A percentile compares a stretch with the other conserved stretches of the same genome.
These are phyloP conservation scores for Xylaria arbuscula DNA, from an alignment of 2,329 filamentous ascomycete genomes.

Conservation along the genomic window DNA sequence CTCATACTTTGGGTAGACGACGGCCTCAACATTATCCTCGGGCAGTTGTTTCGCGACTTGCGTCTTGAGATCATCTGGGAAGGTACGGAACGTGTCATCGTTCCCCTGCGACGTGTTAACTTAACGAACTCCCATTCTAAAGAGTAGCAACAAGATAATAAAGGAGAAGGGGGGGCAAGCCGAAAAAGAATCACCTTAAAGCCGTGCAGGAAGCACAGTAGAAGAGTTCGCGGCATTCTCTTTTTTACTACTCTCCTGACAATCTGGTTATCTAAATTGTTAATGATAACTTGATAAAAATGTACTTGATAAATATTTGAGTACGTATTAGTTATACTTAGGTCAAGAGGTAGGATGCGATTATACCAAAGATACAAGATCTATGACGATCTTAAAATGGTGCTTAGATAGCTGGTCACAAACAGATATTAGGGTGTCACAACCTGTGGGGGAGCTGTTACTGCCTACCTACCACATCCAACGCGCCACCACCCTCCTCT, in stretches of 20 bases:
- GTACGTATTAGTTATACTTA: constrained; percentile 18
- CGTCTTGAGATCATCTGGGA: constrained; percentile 71
- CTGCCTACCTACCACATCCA: constrained; percentile 22
- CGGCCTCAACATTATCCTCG: constrained; percentile 68
- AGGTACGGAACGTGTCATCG: constrained; percentile 75
- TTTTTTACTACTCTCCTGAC: neutral
- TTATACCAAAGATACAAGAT: neutral
- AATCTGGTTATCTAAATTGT: neutral
- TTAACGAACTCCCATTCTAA: neutral
- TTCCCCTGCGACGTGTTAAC: constrained; percentile 61
- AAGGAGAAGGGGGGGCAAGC: too few relatives aligned
- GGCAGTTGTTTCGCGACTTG: constrained; percentile 68
- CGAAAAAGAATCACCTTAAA: too few relatives aligned
- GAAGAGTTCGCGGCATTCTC: constrained; percentile 64
- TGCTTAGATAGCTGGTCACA: neutral
- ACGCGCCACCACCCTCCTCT: constrained; percentile 33
- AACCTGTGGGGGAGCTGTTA: constrained; percentile 3
- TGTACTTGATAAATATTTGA: too few relatives aligned
- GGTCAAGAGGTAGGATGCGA: neutral
- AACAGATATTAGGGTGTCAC: neutral
- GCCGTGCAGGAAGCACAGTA: constrained; percentile 80
- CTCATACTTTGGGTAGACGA: constrained; percentile 78
- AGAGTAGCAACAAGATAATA: too few relatives aligned
- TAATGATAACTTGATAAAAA: neutral
- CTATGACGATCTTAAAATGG: neutral